A percentile compares a stretch with the other conserved stretches of the same genome.
Conservation (phyloP, 2,329 filamentous ascomycete genomes). For the Calonectria crousiana region DNA sequence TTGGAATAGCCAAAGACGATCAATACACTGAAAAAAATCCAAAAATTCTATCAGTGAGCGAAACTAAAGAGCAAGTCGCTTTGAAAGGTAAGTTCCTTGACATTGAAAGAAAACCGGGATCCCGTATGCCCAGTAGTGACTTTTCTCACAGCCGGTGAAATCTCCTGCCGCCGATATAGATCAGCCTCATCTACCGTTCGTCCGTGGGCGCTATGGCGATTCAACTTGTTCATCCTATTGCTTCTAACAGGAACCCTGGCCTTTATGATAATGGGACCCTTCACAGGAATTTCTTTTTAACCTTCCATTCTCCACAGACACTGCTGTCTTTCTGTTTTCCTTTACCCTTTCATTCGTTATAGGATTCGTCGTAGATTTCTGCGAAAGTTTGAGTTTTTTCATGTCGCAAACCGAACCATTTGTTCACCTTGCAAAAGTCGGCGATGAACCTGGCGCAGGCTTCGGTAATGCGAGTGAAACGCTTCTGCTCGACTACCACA, state of each 20-base stretch:
- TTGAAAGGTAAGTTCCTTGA: too few relatives aligned
- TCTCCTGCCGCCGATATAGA: neutral
- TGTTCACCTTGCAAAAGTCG: neutral
- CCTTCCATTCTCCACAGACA: neutral
- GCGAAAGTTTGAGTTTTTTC: neutral
- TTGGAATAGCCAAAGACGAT: neutral
- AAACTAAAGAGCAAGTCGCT: too few relatives aligned
- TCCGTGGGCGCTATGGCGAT: neutral
- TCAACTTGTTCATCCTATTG: neutral
- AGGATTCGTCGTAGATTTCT: neutral
- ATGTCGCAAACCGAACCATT: neutral
- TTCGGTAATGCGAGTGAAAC: neutral
- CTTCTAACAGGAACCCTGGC: neutral
- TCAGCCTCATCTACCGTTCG: neutral
- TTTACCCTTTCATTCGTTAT: neutral
- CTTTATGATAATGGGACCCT: neutral
- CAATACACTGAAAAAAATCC: too few relatives aligned
- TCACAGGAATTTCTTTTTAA: neutral
- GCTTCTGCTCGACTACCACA: neutral
- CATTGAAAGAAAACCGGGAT: neutral
- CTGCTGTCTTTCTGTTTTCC: neutral
- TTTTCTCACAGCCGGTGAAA: neutral
- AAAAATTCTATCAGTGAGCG: too few relatives aligned
- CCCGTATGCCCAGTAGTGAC: too few relatives aligned
- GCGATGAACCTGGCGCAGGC: neutral